These are phyloP conservation scores for Viola odorata DNA, from an alignment of 345 rosid species.

Conservation along the genomic window DNA sequence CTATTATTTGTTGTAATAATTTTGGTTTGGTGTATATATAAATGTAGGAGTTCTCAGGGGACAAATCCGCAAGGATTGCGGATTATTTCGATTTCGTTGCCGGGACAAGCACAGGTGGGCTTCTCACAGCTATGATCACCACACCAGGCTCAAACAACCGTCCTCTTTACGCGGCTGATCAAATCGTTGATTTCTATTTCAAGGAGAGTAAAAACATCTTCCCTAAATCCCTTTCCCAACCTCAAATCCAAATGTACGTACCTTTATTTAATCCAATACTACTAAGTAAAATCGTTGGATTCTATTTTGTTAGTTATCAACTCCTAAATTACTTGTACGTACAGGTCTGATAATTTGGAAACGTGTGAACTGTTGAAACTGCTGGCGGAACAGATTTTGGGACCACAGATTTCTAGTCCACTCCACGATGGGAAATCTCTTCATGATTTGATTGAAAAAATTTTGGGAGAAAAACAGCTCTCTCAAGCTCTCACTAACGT, in stretches of 20 bases:
- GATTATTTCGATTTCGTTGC: slow-evolving; percentile 1
- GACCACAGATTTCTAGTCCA: background rate
- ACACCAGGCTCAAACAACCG: background rate
- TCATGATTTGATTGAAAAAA: fast-evolving
- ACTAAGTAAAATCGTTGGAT: no score
- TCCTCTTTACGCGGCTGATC: background rate
- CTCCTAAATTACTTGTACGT: no score
- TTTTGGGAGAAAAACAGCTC: background rate
- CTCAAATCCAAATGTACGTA: no score
- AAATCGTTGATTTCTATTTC: background rate
- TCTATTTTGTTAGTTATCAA: no score
- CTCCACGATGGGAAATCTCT: background rate
- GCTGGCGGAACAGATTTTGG: no score
- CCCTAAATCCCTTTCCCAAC: no score
- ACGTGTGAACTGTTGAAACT: no score
- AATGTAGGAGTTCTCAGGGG: background rate
- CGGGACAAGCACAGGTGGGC: background rate
- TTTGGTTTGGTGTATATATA: no score
- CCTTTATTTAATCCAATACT: no score
- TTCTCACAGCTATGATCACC: background rate
- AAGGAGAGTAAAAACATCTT: background rate
- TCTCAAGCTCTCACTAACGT: background rate
- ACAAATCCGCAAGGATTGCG: background rate
- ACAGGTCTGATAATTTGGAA: no score
- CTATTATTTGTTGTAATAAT: no score